Conservation (phyloP, 768 basidiomycete species). For the Piloderma croceum region DNA sequence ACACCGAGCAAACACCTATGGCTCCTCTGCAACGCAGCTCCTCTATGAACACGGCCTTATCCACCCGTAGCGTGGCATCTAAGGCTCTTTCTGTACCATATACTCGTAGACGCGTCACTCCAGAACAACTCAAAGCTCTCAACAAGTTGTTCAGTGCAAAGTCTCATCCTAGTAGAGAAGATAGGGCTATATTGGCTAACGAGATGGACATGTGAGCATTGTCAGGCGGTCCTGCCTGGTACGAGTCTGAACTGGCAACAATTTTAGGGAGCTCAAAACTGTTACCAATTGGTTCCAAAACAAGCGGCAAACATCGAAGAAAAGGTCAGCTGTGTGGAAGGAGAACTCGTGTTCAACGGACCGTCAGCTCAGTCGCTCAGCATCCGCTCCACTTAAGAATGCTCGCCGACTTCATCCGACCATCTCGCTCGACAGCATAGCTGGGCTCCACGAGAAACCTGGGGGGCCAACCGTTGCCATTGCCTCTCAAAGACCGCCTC, state of each 20-base stretch:
- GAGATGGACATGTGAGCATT: slow-evolving; percentile 24
- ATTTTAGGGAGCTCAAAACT: slow-evolving; percentile 55
- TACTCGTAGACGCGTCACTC: no score
- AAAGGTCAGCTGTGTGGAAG: slow-evolving; percentile 12
- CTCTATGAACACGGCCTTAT: no score
- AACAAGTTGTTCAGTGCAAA: slow-evolving; percentile 21
- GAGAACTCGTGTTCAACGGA: slow-evolving; percentile 11
- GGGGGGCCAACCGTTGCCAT: not conserved
- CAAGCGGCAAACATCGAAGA: slow-evolving; percentile 56
- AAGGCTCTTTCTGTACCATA: no score
- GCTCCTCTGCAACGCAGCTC: no score
- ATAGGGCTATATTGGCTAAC: slow-evolving; percentile 23
- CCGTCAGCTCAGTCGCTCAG: slow-evolving; percentile 25
- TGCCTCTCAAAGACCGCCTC: not conserved
- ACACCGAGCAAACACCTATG: no score
- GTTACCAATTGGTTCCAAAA: slow-evolving; percentile 86
- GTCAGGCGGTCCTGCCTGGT: not conserved
- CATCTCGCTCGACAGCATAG: slow-evolving; percentile 23
- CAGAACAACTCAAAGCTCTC: slow-evolving; percentile 24
- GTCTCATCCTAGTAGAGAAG: slow-evolving; percentile 26
- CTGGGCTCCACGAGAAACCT: slow-evolving; percentile 11
- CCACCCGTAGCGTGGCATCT: no score
- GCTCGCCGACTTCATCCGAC: not conserved
- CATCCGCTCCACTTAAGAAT: not conserved
- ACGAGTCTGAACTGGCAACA: slow-evolving; percentile 11